A percentile compares a stretch with the other conserved stretches of the same genome.
These are phyloP conservation scores for Trichoderma virens DNA, from an alignment of 495 filamentous ascomycete genomes.

Conservation along the genomic window DNA sequence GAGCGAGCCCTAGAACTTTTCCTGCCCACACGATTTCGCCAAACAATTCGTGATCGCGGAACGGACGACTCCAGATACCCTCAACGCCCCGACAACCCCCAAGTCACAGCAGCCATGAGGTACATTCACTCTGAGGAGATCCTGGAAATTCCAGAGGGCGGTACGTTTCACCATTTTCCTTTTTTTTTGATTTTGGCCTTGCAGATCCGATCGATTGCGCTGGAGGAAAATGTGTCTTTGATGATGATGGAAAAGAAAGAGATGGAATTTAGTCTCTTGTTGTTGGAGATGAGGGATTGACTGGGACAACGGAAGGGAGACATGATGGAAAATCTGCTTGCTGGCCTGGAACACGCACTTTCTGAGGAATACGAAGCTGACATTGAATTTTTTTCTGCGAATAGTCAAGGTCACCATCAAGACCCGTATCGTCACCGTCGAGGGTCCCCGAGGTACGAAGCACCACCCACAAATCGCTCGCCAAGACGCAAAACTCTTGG, in stretches of 20 bases:
- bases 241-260: conserved; percentile 1
- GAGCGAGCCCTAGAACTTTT: conserved; percentile 15
- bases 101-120: conserved; percentile 65
- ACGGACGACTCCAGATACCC: conserved; percentile 29
- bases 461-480: conserved; percentile 2
- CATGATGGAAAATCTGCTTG: not conserved
- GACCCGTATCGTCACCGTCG: conserved; percentile 89
- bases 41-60: conserved; percentile 26
- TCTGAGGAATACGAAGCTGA: not conserved
- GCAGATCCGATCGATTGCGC: not conserved
- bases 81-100: conserved; percentile 27
- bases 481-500: not conserved
- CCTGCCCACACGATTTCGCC: conserved; percentile 13
- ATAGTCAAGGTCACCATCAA: conserved; percentile 94
- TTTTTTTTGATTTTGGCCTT: not conserved
- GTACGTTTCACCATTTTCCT: conserved; percentile 50
- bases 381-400: conserved; percentile 9
- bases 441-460: conserved; percentile 74
- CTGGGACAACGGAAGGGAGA: not conserved
- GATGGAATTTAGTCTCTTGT: not conserved
- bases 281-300: conserved; percentile 13
- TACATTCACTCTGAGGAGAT: conserved; percentile 97
- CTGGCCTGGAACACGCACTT: not conserved
- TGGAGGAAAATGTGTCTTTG: not conserved
- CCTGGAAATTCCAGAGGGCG: conserved; percentile 89